These are phyloP conservation scores for Brassica juncea DNA, from an alignment of 345 rosid species.

Conservation along the genomic window DNA sequence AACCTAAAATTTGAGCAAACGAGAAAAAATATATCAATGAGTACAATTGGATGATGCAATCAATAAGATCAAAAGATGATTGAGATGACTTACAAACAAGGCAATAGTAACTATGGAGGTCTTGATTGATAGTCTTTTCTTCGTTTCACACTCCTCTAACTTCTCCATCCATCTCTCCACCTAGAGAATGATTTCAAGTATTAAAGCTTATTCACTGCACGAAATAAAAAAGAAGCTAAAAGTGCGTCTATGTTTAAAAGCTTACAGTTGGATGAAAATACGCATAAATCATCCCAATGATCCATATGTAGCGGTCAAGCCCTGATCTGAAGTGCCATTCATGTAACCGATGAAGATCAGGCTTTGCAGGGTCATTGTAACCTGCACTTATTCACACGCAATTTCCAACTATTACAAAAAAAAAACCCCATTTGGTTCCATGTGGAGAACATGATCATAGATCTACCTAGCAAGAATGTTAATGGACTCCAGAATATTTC, in stretches of 20 bases:
- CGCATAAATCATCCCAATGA: slow-evolving; percentile 91
- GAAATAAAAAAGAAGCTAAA: background rate
- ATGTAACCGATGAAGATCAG: slow-evolving; percentile 74
- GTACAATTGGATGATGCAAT: background rate
- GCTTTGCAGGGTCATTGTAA: slow-evolving; percentile 90
- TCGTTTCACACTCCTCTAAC: slow-evolving; percentile 85
- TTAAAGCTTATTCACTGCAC: slow-evolving; percentile 17
- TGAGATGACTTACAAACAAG: slow-evolving; percentile 54
- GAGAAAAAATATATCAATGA: slow-evolving; percentile 2
- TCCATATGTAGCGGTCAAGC: slow-evolving; percentile 98
- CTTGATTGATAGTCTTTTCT: slow-evolving; percentile 68
- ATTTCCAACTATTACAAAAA: slow-evolving; percentile 8
- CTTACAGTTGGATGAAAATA: slow-evolving; percentile 92
- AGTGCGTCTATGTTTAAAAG: slow-evolving; percentile 13
- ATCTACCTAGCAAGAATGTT: slow-evolving; percentile 63
- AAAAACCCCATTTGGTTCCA: background rate
- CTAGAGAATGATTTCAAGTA: slow-evolving; percentile 45
- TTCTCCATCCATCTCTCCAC: slow-evolving; percentile 98
- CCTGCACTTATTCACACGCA: slow-evolving; percentile 48
- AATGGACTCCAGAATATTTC: slow-evolving; percentile 81
- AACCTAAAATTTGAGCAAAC: slow-evolving; percentile 50
- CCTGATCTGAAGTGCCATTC: slow-evolving; percentile 99
- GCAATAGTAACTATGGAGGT: slow-evolving; percentile 55
- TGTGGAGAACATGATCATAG: background rate
- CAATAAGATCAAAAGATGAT: slow-evolving; percentile 8